phyloP scores from a whole-genome alignment of 83 land plant genomes.

The Picea abies region DNA sequence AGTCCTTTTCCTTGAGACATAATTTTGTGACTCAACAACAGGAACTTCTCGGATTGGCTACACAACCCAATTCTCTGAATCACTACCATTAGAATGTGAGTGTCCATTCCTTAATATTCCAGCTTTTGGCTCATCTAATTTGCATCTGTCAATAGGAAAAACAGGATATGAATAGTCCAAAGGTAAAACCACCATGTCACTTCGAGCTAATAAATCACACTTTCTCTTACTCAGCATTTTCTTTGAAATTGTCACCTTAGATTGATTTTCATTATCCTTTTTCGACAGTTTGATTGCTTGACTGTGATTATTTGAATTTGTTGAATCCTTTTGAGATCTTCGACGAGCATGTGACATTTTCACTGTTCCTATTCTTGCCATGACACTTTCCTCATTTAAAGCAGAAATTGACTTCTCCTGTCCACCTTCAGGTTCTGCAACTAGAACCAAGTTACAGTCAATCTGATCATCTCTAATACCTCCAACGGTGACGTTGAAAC shows the following conservation, averaged over 20 bases:
- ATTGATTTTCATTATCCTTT: slow-evolving; percentile 6
- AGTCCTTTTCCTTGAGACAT: slow-evolving; percentile 32
- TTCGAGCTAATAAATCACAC: background rate
- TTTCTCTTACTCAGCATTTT: background rate
- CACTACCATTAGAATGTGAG: slow-evolving; percentile 46
- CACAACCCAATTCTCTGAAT: slow-evolving; percentile 35
- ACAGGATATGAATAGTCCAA: slow-evolving; percentile 6
- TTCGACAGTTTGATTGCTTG: background rate
- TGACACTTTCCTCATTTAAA: slow-evolving; percentile 1
- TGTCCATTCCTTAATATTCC: background rate
- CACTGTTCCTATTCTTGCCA: slow-evolving; percentile 13
- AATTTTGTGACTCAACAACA: slow-evolving; percentile 31
- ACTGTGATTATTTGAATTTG: background rate
- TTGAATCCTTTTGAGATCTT: slow-evolving; percentile 5
- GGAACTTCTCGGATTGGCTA: slow-evolving; percentile 25
- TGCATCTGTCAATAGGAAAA: slow-evolving; percentile 25
- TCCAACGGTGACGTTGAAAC: slow-evolving; percentile 55
- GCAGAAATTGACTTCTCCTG: slow-evolving; percentile 3
- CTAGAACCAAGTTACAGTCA: slow-evolving; percentile 37
- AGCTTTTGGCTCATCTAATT: slow-evolving; percentile 25
- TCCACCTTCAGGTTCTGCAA: slow-evolving; percentile 44
- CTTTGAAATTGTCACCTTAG: slow-evolving; percentile 4
- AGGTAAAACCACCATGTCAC: slow-evolving; percentile 10
- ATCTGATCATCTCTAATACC: slow-evolving; percentile 42
- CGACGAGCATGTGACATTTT: slow-evolving; percentile 9